Evolutionary conservation across 2,329 filamentous ascomycete genomes (phyloP).

Genomic region (Epichloe elymi): DNA sequence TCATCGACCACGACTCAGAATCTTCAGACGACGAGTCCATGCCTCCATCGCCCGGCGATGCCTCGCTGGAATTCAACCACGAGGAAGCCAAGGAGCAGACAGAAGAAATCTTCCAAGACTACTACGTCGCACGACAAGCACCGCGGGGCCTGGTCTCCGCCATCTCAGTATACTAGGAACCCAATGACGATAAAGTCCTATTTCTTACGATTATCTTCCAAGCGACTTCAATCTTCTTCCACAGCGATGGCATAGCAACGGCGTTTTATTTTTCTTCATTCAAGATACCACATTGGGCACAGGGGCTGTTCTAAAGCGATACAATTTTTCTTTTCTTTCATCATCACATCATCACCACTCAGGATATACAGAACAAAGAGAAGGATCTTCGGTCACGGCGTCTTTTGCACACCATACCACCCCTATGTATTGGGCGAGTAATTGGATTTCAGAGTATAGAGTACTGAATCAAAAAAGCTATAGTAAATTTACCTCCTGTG

Average conservation of each 20-base stretch:
- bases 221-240: conserved; percentile 5
- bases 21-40: conserved; percentile 64
- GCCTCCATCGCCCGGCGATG: conserved; percentile 55
- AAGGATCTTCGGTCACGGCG: not conserved
- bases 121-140: conserved; percentile 39
- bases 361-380: conserved; percentile 3
- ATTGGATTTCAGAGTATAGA: not conserved
- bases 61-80: conserved; percentile 45
- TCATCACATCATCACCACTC: conserved; percentile 7
- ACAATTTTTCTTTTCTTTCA: conserved; percentile 4
- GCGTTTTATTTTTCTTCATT: conserved; percentile 11
- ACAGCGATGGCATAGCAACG: conserved; percentile 16
- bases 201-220: conserved; percentile 1
- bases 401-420: not conserved
- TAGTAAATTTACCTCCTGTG: not conserved
- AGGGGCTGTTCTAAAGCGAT: conserved; percentile 11
- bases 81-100: conserved; percentile 36
- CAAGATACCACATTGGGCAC: conserved; percentile 14
- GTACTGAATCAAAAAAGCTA: conserved; percentile 4
- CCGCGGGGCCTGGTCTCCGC: conserved; percentile 37
- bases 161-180: conserved; percentile 43
- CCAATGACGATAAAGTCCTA: not conserved
- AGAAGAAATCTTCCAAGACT: conserved; percentile 36
- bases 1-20: conserved; percentile 56
- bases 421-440: conserved; percentile 1